These are phyloP conservation scores for Perkinsus olseni DNA, from an alignment of 169 alveolate genomes.

Conservation along the genomic window DNA sequence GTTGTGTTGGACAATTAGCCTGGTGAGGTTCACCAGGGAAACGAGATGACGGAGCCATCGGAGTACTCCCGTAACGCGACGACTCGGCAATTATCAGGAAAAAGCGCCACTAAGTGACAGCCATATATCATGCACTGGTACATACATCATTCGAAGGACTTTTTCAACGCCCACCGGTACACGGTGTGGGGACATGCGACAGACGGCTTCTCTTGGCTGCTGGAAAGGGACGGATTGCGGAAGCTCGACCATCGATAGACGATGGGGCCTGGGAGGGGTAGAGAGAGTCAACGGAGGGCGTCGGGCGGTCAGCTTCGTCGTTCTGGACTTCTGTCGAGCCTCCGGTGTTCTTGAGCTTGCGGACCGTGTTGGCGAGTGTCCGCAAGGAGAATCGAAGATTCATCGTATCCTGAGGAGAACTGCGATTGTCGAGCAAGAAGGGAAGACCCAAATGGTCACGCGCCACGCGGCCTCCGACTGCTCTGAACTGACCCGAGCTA, in stretches of 20 bases:
- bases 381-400: not conserved
- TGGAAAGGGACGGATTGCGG: not conserved
- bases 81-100: no score
- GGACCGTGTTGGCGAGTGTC: not conserved
- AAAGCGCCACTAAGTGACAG: no score
- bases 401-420: not conserved
- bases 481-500: not conserved
- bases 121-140: no score
- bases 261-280: not conserved
- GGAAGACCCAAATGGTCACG: no score
- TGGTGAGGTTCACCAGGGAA: no score
- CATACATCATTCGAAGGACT: no score
- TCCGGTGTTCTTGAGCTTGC: no score
- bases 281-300: not conserved
- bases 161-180: no score
- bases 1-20: no score
- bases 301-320: not conserved
- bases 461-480: not conserved
- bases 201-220: not conserved
- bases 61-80: no score
- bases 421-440: no score
- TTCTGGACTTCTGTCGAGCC: not conserved
- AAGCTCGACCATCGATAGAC: not conserved
- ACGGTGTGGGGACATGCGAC: not conserved
- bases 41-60: no score